Base-by-base conservation (phyloP, 805 yeast species). In the Nakazawaea peltata region DNA sequence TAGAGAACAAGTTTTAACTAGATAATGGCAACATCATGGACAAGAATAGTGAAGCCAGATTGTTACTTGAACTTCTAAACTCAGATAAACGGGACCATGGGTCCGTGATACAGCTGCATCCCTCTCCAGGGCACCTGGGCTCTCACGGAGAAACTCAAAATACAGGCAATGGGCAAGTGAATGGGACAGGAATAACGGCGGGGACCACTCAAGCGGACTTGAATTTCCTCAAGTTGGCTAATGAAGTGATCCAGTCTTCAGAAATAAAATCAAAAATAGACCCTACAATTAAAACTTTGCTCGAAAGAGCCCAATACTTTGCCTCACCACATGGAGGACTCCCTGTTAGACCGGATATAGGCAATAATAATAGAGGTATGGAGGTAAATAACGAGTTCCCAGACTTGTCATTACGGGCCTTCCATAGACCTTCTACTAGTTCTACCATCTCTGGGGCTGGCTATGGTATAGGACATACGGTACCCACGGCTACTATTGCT, bases 211-310 rank as follows among this genome's bases (percentile, higher is more conserved):
- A 57, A 26, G 81, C 73, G 47, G 83, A 77, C 47, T 59, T 69
- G 28, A 60, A 65, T 34, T 77, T 77, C 46, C 57, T 77, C 26
- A 58, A 70, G 30, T 63, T 77, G 14, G 84, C 84, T 3, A 70
- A 72, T 40, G 81, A 77, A 46, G 82, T 79, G 3, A 57, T 71
- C 13, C 74, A 69, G 10, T 74, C 75, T 18, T 68, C 74, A 0
- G 65, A 71, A 2, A 64, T 65, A 41, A 55, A 59, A 38, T 54
- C 57, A 34, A 56, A 68, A 17, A 69, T 77, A 5, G 84, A 77
- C 49, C 83, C 84, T 4, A 75, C 83, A 0, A 73, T 77, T 18
- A 56, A 69, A 42, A 80, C 73, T 46, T 58, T 77, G n/a, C 54
- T 77, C 34, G 63, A 66, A 44, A 52, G 84, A 35, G 59, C 76